Evolutionary conservation across 495 filamentous ascomycete species (phyloP), one percentile per base, ranked within the genome.

Genomic region (Cercophora sp.): DNA sequence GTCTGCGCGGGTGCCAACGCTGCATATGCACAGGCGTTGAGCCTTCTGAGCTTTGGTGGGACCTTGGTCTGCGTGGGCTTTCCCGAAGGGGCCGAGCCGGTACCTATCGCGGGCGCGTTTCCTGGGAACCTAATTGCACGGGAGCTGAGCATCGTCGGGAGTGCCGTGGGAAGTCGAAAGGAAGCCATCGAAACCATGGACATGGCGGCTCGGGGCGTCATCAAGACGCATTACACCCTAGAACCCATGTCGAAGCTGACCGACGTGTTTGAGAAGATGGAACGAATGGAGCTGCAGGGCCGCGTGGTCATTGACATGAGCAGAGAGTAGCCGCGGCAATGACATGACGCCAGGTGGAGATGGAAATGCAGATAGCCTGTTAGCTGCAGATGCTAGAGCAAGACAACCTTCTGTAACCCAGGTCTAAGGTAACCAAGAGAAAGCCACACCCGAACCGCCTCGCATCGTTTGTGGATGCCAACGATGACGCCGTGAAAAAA

Each of bases 171-270:
- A 0, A 81, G 79, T 58, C 73, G 84, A 23, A 72, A 63, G 25
- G 85, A 88, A 51, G 85, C 85, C 2, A 79, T 85, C 53, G 84
- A 88, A 67, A 74, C 75, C 5, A 51, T 89, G 60, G 76, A 87
- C 13, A 78, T 89, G 68, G 83, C 81, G 16, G 74, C 74, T 3
- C 59, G 83, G 5, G 84, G 84, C 0, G 53, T 86, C 11, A 71
- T 85, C 24, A 85, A 85, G 71, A 70, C 77, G 29, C 79, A 84
- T 55, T 74, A 74, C 60, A 70, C 74, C 29, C 66, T 68, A 3
- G 80, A 81, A 71, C 80, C 80, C 69, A 81, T 85, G 82, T 77
- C 82, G 5, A 72, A 72, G 39, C 62, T 88, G 61, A 83, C 82
- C 0, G 64, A 73, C 23, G 73, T 84, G 18, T 86, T 87, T 52